phyloP scores from a whole-genome alignment of 2,329 filamentous ascomycete genomes.

The Colletotrichum siamense region DNA sequence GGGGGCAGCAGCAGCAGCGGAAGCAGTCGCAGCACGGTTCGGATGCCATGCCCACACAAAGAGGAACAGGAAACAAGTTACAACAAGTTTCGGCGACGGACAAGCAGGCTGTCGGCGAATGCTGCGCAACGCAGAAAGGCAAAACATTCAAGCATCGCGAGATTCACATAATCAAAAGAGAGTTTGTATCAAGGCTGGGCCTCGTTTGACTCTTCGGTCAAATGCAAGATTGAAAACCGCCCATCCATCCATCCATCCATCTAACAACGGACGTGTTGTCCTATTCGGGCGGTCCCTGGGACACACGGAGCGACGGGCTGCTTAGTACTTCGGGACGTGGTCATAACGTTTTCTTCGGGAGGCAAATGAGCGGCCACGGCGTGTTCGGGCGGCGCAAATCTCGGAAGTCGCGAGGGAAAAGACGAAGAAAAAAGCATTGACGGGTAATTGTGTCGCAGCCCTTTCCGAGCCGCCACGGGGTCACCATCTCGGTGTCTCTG shows the following conservation, averaged over 20 bases:
- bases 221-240: neutral
- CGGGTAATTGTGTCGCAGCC: neutral
- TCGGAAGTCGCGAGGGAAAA: neutral
- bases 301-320: neutral
- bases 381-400: neutral
- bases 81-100: neutral
- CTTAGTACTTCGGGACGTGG: neutral
- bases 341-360: neutral
- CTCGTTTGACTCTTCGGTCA: conserved; percentile 4
- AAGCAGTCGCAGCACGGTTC: neutral
- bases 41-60: neutral
- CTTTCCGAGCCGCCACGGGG: neutral
- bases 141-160: neutral
- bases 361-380: neutral
- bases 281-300: neutral
- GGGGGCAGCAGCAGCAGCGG: neutral
- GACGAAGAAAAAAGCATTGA: neutral
- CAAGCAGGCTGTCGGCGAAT: neutral
- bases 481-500: neutral
- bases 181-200: conserved; percentile 14
- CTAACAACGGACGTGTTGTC: conserved; percentile 8
- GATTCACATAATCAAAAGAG: conserved; percentile 7
- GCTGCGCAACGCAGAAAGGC: neutral
- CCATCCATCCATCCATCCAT: neutral
- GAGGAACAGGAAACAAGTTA: neutral